phyloP scores from a whole-genome alignment of 2,329 filamentous ascomycete genomes.

The Metarhizium anisopliae region DNA sequence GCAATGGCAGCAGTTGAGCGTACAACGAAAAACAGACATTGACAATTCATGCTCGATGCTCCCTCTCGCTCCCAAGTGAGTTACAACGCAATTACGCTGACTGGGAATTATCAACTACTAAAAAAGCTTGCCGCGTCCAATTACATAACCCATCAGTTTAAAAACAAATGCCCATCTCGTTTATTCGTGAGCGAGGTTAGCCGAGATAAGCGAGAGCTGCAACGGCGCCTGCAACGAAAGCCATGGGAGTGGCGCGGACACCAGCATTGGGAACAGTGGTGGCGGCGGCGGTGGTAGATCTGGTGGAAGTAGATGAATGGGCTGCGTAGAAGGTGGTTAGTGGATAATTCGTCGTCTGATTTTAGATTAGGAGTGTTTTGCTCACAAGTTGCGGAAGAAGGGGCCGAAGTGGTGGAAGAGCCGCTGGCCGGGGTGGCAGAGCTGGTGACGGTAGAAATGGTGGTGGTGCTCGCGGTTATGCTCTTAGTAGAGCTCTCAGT shows the following conservation, averaged over 20 bases:
- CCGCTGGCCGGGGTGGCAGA: no score
- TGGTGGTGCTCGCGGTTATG: background rate
- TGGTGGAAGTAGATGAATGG: slow-evolving; percentile 17
- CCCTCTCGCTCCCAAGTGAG: background rate
- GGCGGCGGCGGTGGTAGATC: slow-evolving; percentile 9
- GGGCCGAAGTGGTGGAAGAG: background rate
- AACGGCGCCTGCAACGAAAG: slow-evolving; percentile 23
- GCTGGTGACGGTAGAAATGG: background rate
- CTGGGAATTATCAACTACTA: background rate
- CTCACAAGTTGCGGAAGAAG: background rate
- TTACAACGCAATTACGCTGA: background rate
- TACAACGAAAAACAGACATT: background rate
- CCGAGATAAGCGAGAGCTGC: slow-evolving; percentile 25
- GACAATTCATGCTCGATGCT: background rate
- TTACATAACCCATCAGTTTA: background rate
- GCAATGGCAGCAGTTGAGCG: background rate
- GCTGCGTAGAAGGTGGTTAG: background rate
- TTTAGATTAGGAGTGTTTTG: background rate
- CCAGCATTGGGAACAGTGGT: slow-evolving; percentile 7
- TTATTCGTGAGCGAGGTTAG: slow-evolving; percentile 10
- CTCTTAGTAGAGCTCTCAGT: background rate
- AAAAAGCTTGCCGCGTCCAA: background rate
- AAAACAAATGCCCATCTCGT: background rate
- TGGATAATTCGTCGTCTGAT: background rate
- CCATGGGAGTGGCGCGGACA: slow-evolving; percentile 21